Conservation (phyloP, 2,329 filamentous ascomycete genomes). For the Pseudogymnoascus sp. region DNA sequence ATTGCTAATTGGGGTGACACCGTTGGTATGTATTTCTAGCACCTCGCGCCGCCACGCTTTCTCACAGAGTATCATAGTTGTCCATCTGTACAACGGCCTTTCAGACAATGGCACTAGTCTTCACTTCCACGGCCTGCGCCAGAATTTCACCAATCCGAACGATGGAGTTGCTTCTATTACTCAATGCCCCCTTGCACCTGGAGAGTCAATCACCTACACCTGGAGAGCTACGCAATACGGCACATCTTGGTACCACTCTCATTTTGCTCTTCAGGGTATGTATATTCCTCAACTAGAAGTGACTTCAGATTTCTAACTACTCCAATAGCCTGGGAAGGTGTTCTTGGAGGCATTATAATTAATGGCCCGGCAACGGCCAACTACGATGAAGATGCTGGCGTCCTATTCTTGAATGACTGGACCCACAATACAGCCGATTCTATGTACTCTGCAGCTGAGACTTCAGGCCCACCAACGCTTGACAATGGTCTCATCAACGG, state of each 20-base stretch:
- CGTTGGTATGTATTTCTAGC: constrained; percentile 11
- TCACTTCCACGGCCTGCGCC: constrained; percentile 42
- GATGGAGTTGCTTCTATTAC: constrained; percentile 40
- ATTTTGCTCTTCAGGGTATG: constrained; percentile 39
- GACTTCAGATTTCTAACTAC: constrained; percentile 10
- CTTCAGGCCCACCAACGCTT: constrained; percentile 16
- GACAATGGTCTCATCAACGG: constrained; percentile 28
- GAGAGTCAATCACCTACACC: constrained; percentile 22
- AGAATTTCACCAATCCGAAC: constrained; percentile 32
- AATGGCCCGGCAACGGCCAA: constrained; percentile 48
- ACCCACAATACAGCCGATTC: constrained; percentile 21
- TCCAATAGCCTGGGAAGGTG: constrained; percentile 37
- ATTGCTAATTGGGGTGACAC: constrained; percentile 32
- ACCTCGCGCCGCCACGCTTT: constrained; percentile 31
- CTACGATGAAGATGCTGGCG: constrained; percentile 56
- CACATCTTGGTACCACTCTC: constrained; percentile 52
- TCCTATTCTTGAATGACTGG: constrained; percentile 32
- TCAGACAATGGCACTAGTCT: constrained; percentile 37
- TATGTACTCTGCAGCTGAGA: constrained; percentile 16
- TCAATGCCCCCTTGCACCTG: constrained; percentile 58
- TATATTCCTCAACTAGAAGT: constrained; percentile 26
- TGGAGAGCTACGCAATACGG: constrained; percentile 34
- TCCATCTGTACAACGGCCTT: constrained; percentile 30
- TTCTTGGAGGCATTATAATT: constrained; percentile 52
- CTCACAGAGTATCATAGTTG: constrained; percentile 15